Evolutionary conservation across 2,329 filamentous ascomycete species (phyloP).

Genomic region (Microdochium nivale): DNA sequence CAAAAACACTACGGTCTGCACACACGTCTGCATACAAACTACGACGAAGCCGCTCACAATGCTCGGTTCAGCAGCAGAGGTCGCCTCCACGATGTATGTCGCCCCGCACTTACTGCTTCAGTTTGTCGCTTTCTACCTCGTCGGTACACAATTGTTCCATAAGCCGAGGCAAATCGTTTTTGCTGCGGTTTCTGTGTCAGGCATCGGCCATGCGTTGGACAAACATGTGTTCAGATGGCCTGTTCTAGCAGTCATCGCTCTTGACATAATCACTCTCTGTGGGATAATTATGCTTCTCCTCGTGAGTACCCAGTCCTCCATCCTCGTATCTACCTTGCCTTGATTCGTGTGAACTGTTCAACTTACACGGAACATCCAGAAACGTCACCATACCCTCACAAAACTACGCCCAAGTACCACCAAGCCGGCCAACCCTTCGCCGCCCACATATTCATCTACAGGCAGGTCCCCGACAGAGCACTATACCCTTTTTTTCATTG

Average conservation of each 20-base stretch:
- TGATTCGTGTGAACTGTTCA: no score
- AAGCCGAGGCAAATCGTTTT: not conserved
- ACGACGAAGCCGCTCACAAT: no score
- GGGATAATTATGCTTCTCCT: not conserved
- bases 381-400: not conserved
- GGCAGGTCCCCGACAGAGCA: no score
- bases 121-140: not conserved
- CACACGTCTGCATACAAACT: no score
- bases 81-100: not conserved
- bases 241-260: not conserved
- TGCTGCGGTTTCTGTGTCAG: not conserved
- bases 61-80: not conserved
- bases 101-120: not conserved
- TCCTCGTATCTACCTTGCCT: not conserved
- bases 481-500: slow-evolving; percentile 73
- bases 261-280: not conserved
- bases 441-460: not conserved
- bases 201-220: not conserved
- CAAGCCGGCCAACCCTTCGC: not conserved
- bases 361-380: not conserved
- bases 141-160: not conserved
- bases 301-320: not conserved
- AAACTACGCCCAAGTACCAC: not conserved
- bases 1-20: no score
- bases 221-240: not conserved